These are phyloP conservation scores for Lepidium sativum DNA, from an alignment of 345 rosid genomes.

Conservation along the genomic window DNA sequence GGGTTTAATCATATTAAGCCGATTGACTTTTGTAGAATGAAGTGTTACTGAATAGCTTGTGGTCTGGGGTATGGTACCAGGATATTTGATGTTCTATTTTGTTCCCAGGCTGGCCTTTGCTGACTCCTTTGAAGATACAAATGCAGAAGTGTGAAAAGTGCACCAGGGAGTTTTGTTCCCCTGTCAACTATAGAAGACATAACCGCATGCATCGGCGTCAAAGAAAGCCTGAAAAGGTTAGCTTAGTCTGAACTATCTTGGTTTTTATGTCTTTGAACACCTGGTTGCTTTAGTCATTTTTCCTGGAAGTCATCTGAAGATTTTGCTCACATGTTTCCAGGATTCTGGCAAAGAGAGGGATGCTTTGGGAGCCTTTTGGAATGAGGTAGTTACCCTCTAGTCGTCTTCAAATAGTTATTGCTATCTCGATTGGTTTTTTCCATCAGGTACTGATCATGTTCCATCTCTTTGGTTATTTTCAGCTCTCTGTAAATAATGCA, in stretches of 20 bases:
- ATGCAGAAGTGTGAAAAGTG: slow-evolving; percentile 95
- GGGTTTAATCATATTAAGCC: neutral
- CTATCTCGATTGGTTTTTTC: neutral
- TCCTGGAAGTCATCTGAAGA: slow-evolving; percentile 5
- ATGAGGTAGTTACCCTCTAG: slow-evolving; percentile 42
- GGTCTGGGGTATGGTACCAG: neutral
- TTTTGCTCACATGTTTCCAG: slow-evolving; percentile 33
- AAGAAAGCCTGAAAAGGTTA: slow-evolving; percentile 81
- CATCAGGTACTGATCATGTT: slow-evolving; percentile 7
- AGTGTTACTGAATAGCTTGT: neutral
- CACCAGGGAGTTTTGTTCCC: slow-evolving; percentile 71
- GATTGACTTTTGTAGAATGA: neutral
- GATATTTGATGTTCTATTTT: slow-evolving; percentile 10
- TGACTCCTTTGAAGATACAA: slow-evolving; percentile 77
- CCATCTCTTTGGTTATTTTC: slow-evolving; percentile 26
- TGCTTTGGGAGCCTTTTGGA: slow-evolving; percentile 72
- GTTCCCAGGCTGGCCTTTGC: slow-evolving; percentile 83
- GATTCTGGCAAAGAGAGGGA: slow-evolving; percentile 68
- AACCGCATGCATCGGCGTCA: slow-evolving; percentile 76
- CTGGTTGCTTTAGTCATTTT: neutral
- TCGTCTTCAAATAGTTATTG: neutral
- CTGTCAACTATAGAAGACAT: slow-evolving; percentile 85
- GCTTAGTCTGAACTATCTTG: neutral
- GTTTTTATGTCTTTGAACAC: neutral
- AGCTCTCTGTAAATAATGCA: slow-evolving; percentile 64